Percentiles rank a stretch among this genome's conserved stretches.
phyloP scores from a whole-genome alignment of 2,329 filamentous ascomycete genomes.

The Leptoxyphium fumago region DNA sequence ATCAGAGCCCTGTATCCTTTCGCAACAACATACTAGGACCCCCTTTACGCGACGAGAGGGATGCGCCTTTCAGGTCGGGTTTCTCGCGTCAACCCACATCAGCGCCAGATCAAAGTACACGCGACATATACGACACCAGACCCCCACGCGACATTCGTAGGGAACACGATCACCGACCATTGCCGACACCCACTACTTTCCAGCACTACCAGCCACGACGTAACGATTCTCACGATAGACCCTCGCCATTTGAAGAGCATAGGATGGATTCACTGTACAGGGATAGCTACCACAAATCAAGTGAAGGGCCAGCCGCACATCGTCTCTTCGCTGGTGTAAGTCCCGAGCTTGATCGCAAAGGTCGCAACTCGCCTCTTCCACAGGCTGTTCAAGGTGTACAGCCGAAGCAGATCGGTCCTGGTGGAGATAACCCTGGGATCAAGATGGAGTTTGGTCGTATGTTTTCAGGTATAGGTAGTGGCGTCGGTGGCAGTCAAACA shows the following conservation, averaged over 20 bases:
- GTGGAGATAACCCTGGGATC: constrained; percentile 65
- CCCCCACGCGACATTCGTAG: constrained; percentile 12
- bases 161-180: constrained; percentile 12
- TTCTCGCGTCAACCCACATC: constrained; percentile 7
- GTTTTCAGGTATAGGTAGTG: constrained; percentile 80
- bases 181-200: constrained; percentile 12
- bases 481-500: constrained; percentile 39
- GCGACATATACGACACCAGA: constrained; percentile 17
- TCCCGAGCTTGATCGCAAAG: constrained; percentile 62
- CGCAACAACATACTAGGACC: constrained; percentile 12
- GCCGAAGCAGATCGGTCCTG: constrained; percentile 60
- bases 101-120: constrained; percentile 8
- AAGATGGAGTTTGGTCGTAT: constrained; percentile 92
- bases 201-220: constrained; percentile 5
- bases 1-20: constrained; percentile 9
- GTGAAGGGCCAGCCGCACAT: constrained; percentile 23
- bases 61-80: constrained; percentile 15
- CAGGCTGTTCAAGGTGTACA: constrained; percentile 91
- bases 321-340: constrained; percentile 59
- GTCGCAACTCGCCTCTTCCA: constrained; percentile 73
- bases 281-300: constrained; percentile 13
- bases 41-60: constrained; percentile 17
- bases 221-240: constrained; percentile 23
- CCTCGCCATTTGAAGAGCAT: constrained; percentile 20
- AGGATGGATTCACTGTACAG: constrained; percentile 30